Evolutionary conservation across 306 rosid genomes (phyloP).

Genomic region (Prunus mira): DNA sequence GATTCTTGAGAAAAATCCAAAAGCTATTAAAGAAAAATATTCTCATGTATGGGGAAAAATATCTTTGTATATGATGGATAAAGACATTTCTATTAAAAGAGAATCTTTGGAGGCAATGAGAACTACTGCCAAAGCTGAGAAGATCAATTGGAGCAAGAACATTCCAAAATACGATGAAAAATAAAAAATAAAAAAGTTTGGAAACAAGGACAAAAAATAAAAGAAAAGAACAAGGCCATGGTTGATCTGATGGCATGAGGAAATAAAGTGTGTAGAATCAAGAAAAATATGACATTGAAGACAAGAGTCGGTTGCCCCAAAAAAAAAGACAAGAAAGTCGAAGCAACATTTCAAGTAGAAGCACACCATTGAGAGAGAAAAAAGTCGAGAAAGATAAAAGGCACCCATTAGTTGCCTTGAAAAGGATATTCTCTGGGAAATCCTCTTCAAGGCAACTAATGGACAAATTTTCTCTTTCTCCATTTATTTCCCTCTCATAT

Average conservation of each 20-base stretch:
- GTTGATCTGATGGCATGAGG: background rate
- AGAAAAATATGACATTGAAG: background rate
- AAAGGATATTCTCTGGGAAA: background rate
- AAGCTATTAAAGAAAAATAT: too few relatives aligned
- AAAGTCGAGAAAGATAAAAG: background rate
- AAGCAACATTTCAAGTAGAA: background rate
- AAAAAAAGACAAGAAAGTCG: too few relatives aligned
- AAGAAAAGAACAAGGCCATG: background rate
- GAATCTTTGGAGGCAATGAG: too few relatives aligned
- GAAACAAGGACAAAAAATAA: background rate
- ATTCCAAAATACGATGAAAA: background rate
- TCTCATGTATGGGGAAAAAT: too few relatives aligned
- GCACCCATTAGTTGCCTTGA: background rate
- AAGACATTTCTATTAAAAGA: too few relatives aligned
- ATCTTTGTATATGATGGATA: too few relatives aligned
- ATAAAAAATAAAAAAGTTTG: too few relatives aligned
- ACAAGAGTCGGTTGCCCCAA: background rate
- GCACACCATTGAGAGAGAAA: background rate
- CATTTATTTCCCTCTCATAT: background rate
- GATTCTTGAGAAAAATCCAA: background rate
- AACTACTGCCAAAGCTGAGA: too few relatives aligned
- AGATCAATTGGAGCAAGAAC: too few relatives aligned
- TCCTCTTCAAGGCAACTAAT: background rate
- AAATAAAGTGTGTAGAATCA: background rate
- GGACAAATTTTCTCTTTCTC: too few relatives aligned